phyloP scores from a whole-genome alignment of 208 protist genomes.

The Herpetomonas muscarum region DNA sequence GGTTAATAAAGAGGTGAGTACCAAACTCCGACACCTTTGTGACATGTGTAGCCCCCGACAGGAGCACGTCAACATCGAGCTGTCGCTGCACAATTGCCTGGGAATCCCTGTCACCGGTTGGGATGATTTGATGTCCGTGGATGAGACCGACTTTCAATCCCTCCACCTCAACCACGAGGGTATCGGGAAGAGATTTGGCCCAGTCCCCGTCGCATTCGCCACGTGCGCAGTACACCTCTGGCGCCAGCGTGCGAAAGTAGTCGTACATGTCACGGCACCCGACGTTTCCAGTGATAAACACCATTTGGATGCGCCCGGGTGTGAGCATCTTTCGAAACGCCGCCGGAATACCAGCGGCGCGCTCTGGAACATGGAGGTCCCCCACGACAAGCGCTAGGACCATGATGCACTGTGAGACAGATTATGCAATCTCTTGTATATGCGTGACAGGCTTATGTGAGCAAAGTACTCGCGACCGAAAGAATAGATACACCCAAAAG shows the following conservation, averaged over 20 bases:
- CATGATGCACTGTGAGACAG: no score
- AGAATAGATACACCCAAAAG: no score
- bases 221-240: constrained; percentile 95
- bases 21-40: constrained; percentile 92
- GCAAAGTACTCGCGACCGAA: no score
- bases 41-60: constrained; percentile 95
- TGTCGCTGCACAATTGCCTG: constrained; percentile 94
- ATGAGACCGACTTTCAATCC: constrained; percentile 96
- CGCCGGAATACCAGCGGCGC: constrained; percentile 90
- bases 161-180: constrained; percentile 93
- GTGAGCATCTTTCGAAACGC: constrained; percentile 96
- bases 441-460: no score
- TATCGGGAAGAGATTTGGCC: constrained; percentile 77
- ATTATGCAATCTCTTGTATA: no score
- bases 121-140: constrained; percentile 97
- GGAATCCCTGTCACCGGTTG: constrained; percentile 94
- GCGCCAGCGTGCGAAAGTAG: constrained; percentile 94
- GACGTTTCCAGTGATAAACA: constrained; percentile 99
- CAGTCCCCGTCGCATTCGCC: constrained; percentile 95
- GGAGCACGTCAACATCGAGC: constrained; percentile 97
- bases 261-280: constrained; percentile 93
- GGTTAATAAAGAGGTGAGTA: constrained; percentile 98
- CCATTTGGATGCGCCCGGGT: constrained; percentile 94
- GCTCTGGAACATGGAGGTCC: constrained; percentile 98
- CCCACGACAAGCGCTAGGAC: constrained; percentile 98